These are phyloP conservation scores for Trametes polyzona DNA, from an alignment of 1,284 basidiomycete species.

Conservation along the genomic window DNA sequence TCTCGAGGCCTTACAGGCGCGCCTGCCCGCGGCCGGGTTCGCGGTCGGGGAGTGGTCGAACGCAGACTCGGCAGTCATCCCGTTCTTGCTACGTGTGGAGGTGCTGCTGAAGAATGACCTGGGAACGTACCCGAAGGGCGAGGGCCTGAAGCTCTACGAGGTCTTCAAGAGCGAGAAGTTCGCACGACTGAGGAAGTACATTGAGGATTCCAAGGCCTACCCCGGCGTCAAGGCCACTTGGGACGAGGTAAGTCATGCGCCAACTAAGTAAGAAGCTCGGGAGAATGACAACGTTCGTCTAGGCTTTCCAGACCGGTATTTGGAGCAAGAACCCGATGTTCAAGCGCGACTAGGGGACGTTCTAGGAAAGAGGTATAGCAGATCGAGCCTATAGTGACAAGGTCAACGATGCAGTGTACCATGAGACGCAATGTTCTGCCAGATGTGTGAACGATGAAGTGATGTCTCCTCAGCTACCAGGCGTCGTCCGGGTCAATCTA, in stretches of 20 bases:
- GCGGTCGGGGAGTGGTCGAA: conserved; percentile 47
- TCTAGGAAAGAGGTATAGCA: no score
- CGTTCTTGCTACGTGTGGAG: conserved; percentile 39
- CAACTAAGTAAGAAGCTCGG: background rate
- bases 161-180: conserved; percentile 31
- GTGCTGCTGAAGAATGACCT: conserved; percentile 34
- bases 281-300: background rate
- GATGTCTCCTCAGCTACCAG: no score
- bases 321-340: background rate
- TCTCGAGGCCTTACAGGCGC: conserved; percentile 36
- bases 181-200: conserved; percentile 36
- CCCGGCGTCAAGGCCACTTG: conserved; percentile 36
- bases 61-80: conserved; percentile 56
- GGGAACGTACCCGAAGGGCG: conserved; percentile 33
- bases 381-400: no score
- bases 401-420: no score
- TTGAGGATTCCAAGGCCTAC: conserved; percentile 32
- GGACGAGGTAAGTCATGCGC: conserved; percentile 29
- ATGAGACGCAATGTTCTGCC: no score
- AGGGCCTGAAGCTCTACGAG: conserved; percentile 32
- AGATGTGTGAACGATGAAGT: no score
- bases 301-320: background rate
- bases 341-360: background rate
- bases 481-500: no score
- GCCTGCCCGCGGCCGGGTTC: conserved; percentile 36